Conservation (phyloP, 257 asterid genomes). For the Solanum bulbocastanum region DNA sequence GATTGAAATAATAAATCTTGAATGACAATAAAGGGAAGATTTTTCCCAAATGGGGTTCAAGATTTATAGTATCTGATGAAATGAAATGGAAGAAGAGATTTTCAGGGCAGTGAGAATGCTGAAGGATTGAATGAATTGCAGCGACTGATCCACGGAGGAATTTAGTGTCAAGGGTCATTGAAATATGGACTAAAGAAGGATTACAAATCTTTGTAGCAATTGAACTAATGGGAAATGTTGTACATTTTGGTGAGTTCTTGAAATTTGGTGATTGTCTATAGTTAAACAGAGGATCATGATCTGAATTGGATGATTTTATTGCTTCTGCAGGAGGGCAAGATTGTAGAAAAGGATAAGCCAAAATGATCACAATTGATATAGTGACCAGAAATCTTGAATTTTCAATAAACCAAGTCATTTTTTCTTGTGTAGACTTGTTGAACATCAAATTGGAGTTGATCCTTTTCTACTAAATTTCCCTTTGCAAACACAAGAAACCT, state of each 20-base stretch:
- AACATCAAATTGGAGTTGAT: neutral
- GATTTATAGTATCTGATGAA: constrained; percentile 21
- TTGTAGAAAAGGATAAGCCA: constrained; percentile 36
- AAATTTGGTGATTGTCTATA: neutral
- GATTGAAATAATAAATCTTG: constrained; percentile 42
- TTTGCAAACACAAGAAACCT: neutral
- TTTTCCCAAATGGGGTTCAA: constrained; percentile 27
- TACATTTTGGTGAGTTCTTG: neutral
- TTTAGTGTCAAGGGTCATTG: constrained; percentile 55
- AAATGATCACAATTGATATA: constrained; percentile 28
- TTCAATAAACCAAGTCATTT: neutral
- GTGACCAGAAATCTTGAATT: neutral
- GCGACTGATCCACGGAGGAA: constrained; percentile 66
- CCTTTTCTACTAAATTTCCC: neutral
- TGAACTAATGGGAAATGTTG: neutral
- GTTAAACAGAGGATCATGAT: constrained; percentile 7
- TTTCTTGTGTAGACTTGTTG: neutral
- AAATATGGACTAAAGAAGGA: constrained; percentile 42
- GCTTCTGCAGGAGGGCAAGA: constrained; percentile 50
- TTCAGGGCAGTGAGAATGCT: constrained; percentile 48
- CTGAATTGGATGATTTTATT: constrained; percentile 18
- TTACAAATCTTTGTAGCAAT: constrained; percentile 15
- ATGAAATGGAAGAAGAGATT: constrained; percentile 57
- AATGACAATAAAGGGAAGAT: constrained; percentile 44
- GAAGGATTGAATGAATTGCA: constrained; percentile 54